Base-by-base conservation (phyloP, 805 yeast species). In the Yamadazyma sp. region DNA sequence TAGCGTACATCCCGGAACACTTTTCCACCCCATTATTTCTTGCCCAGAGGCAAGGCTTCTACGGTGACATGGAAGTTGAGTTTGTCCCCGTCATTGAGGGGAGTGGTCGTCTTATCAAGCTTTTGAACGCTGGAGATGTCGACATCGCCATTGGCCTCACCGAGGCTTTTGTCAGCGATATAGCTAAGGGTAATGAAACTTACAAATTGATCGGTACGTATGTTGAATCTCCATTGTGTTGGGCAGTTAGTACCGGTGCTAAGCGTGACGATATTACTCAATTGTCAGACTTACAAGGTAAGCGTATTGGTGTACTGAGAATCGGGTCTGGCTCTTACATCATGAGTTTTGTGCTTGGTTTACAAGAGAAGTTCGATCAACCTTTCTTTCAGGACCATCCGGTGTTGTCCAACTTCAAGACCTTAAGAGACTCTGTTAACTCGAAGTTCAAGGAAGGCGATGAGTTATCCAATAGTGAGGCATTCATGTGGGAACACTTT, bases 401-500 rank as follows among this genome's bases (percentile, higher is more conserved):
- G 14, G 65, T 83, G 12, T 67, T 81, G 46, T 69, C 79, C 47
- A 85, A 75, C 44, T 89, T 89, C 64, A 73, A 75, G 53, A 85
- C 84, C 53, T 70, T 89, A 52, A 72, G 97, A 45, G 86, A 78
- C 45, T 80, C 89, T 2, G 97, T 89, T 25, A 87, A 87, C 60
- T 62, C 64, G 48, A 63, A 60, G 42, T 52, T 50, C 25, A 15
- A 28, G 4, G 28, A 28, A 13, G 70, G 60, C 9, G 62, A 54
- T n/a, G 66, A 57, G 3, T 68, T 72, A 15, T 60, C 58, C 20
- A 56, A 70, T 14, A 70, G 82, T 23, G 96, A 89, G 54, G 95
- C 91, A 2, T 89, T 89, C 60, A 84, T 90, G 95, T 89, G 97
- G 97, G 97, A 89, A 54, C 75, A 84, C 60, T 89, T 89, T 67